A percentile compares a stretch with the other conserved stretches of the same genome.
These are phyloP conservation scores for Aegilops speltoides DNA, from an alignment of 176 grass and related monocot genomes.

Conservation along the genomic window DNA sequence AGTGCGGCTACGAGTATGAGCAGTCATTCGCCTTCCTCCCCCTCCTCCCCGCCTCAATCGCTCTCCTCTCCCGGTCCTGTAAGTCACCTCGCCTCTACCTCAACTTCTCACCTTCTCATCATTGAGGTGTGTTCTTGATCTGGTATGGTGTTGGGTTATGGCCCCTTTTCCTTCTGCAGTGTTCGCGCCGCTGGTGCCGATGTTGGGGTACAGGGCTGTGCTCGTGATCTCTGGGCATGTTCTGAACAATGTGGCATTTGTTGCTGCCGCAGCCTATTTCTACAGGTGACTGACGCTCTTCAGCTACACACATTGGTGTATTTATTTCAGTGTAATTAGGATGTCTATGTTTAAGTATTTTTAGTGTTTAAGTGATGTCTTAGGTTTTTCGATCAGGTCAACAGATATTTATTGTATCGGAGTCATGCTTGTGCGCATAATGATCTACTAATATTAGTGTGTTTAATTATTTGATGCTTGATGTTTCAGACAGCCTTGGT, in stretches of 20 bases:
- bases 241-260: constrained; percentile 65
- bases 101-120: background rate
- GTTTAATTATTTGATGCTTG: background rate
- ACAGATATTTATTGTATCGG: background rate
- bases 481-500: background rate
- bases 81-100: background rate
- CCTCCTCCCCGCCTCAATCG: constrained; percentile 61
- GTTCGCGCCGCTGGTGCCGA: constrained; percentile 61
- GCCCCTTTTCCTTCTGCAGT: constrained; percentile 29
- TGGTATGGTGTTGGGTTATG: constrained; percentile 20
- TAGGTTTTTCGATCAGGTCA: background rate
- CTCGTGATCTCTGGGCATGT: constrained; percentile 64
- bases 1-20: constrained; percentile 99
- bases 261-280: constrained; percentile 62
- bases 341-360: background rate
- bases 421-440: background rate
- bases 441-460: background rate
- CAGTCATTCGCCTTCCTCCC: constrained; percentile 88
- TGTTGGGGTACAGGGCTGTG: constrained; percentile 68
- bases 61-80: constrained; percentile 71
- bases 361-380: background rate
- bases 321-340: background rate
- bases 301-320: background rate
- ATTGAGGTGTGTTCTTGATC: constrained; percentile 17
- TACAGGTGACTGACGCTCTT: constrained; percentile 54